A percentile compares a stretch with the other conserved stretches of the same genome.
Conservation (phyloP, 2,329 filamentous ascomycete species). For the Xylariomycetidae sp. region DNA sequence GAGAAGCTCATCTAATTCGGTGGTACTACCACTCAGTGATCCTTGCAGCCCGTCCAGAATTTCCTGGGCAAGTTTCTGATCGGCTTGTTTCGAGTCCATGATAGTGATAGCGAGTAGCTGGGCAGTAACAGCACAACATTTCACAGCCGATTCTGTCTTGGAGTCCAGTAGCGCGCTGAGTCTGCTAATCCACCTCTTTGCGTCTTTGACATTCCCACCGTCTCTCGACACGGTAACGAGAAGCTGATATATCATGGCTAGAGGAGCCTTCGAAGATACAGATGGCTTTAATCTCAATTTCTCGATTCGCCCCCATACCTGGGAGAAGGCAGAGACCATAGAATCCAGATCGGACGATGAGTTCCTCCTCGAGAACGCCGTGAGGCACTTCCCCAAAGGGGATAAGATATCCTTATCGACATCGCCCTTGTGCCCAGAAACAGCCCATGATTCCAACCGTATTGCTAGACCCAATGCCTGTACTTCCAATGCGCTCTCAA, state of each 20-base stretch:
- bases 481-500: conserved; percentile 55
- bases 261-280: conserved; percentile 36
- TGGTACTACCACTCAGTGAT: conserved; percentile 52
- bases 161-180: conserved; percentile 35
- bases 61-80: conserved; percentile 39
- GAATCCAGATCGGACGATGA: conserved; percentile 34
- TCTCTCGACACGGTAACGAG: conserved; percentile 46
- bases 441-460: conserved; percentile 61
- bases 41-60: conserved; percentile 54
- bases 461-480: conserved; percentile 60
- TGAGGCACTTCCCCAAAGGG: conserved; percentile 59
- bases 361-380: conserved; percentile 54
- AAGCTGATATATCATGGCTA: conserved; percentile 47
- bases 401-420: conserved; percentile 60
- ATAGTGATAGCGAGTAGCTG: conserved; percentile 52
- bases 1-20: conserved; percentile 58
- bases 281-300: conserved; percentile 29
- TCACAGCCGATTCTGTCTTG: conserved; percentile 41
- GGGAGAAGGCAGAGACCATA: conserved; percentile 30
- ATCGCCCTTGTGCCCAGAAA: conserved; percentile 56
- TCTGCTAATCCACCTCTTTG: conserved; percentile 50
- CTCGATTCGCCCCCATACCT: conserved; percentile 35
- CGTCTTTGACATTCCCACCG: conserved; percentile 42
- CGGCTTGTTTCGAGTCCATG: conserved; percentile 36
- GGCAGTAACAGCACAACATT: conserved; percentile 48